Conservation (phyloP, 345 rosid species). For the Hypericum perforatum region DNA sequence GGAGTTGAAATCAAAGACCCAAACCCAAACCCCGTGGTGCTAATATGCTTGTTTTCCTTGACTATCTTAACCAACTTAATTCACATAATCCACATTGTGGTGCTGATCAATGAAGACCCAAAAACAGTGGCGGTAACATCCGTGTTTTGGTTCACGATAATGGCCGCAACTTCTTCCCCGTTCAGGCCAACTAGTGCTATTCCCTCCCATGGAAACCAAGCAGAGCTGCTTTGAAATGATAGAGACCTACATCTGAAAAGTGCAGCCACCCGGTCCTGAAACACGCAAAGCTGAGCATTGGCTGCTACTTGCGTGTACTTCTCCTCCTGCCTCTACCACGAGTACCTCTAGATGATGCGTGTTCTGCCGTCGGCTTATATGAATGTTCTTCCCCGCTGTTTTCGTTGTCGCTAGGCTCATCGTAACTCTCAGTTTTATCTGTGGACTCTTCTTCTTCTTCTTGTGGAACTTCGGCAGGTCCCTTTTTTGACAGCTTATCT, state of each 20-base stretch:
- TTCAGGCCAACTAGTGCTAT: neutral
- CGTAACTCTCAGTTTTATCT: conserved; percentile 56
- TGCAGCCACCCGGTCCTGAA: too few species aligned
- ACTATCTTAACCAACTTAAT: too few species aligned
- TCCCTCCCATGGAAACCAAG: neutral
- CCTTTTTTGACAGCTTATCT: conserved; percentile 43
- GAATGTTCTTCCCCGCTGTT: conserved; percentile 33
- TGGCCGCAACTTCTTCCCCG: too few species aligned
- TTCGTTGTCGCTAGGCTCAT: conserved; percentile 33
- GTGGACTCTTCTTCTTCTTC: conserved; percentile 53
- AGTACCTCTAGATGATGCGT: conserved; percentile 8
- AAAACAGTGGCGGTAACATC: conserved; percentile 12
- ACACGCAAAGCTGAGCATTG: too few species aligned
- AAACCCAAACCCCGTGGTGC: too few species aligned
- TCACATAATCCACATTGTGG: too few species aligned
- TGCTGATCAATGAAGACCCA: conserved; percentile 10
- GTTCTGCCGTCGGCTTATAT: conserved; percentile 27
- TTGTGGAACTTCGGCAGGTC: conserved; percentile 20
- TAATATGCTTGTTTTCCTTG: too few species aligned
- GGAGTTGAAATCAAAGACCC: too few species aligned
- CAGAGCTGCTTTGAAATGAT: too few species aligned
- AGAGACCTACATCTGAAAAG: too few species aligned
- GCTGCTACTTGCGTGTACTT: conserved; percentile 22
- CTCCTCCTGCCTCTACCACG: conserved; percentile 34
- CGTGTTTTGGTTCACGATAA: too few species aligned